Base-by-base conservation (phyloP, 345 rosid species). In the Cardamine chenopodiifolia region DNA sequence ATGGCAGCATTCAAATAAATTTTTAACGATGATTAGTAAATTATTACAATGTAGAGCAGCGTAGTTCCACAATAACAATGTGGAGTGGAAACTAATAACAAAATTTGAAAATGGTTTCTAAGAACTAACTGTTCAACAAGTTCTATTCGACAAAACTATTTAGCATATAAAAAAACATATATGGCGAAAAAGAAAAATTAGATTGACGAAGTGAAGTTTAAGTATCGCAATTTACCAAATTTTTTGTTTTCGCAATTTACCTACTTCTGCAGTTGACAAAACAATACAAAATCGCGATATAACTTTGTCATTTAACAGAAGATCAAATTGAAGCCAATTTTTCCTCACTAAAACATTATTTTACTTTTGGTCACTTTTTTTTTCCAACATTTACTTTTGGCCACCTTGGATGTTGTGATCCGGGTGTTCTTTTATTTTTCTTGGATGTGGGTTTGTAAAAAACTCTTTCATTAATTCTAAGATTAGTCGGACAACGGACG, bases 241-340 rank as follows among this genome's bases (percentile, higher is more conserved):
- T n/a, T n/a, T n/a, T n/a, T n/a, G n/a, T n/a, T n/a, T n/a, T 57
- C 62, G 62, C 7, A 58, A 7, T 32, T 34, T 28, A 59, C 45
- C 29, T 60, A 20, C 18, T 35, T 35, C 20, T 20, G 45, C 25
- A 20, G 13, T 14, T 13, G 15, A 60, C 7, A 19, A 59, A 35
- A 60, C 64, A 34, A 59, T 19, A 19, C 45, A 59, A 59, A 35
- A 34, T 34, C 26, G 11, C 1, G 26, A 1, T 59, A 11, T 5
- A 4, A 17, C 29, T 35, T 37, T 25, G 19, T 5, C 18, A 35
- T 60, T 59, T 4, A 6, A 19, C 8, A 42, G 63, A 37, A 12
- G 31, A 12, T 52, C n/a, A 23, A 22, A 22, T 34, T 0, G 9
- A 34, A 34, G 9, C n/a, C 14, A 50, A 4, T 50, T 48, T 39